Evolutionary conservation across 202 grass and related monocot species (phyloP).

Genomic region (Miscanthus sacchariflorus): DNA sequence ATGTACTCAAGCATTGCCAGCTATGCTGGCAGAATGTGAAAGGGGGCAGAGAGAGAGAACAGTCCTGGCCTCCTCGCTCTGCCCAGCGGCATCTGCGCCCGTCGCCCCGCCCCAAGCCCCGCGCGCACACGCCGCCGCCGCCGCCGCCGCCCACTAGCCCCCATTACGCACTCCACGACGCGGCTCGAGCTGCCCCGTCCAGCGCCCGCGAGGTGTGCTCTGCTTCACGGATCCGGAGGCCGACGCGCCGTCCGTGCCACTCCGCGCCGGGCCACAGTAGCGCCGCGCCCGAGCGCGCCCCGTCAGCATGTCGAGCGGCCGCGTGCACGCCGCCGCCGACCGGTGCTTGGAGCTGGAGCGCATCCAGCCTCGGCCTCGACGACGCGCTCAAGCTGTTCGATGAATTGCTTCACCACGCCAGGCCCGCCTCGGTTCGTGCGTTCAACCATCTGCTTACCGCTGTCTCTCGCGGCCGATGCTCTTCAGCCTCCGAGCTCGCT

Average conservation of each 20-base stretch:
- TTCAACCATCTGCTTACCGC: background rate
- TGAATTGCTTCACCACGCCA: background rate
- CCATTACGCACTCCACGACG: background rate
- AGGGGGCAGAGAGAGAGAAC: no score
- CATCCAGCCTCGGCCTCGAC: background rate
- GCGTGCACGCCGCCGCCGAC: background rate
- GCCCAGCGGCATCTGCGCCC: no score
- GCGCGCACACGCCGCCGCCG: no score
- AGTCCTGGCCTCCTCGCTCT: no score
- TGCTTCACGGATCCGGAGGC: background rate
- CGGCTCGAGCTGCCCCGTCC: no score
- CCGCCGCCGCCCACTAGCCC: no score
- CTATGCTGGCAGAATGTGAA: no score
- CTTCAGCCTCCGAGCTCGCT: background rate
- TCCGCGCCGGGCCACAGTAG: no score
- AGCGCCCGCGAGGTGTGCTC: background rate
- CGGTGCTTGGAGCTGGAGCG: conserved; percentile 1
- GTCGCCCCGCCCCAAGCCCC: no score
- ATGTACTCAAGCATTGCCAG: no score
- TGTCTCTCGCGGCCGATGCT: background rate
- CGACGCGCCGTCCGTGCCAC: background rate
- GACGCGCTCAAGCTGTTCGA: background rate
- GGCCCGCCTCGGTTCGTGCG: background rate
- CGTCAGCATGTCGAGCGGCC: background rate
- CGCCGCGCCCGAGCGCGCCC: no score